A percentile compares a stretch with the other conserved stretches of the same genome.
Evolutionary conservation across 2,329 filamentous ascomycete species (phyloP).

Genomic region (Proliferodiscus dingleyae): DNA sequence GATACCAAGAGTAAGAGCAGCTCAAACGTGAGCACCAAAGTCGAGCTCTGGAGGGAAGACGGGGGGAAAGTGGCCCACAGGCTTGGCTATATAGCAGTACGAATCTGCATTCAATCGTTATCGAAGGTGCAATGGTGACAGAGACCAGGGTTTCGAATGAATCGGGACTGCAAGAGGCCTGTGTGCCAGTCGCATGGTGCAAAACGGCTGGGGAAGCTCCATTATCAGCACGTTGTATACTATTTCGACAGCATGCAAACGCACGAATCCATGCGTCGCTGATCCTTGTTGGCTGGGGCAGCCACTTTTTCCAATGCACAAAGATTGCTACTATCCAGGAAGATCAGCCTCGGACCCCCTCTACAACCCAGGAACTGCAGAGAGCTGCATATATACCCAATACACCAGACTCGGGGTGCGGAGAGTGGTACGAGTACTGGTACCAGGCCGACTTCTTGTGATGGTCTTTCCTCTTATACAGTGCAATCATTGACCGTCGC

Average conservation of each 20-base stretch:
- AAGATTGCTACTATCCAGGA: background rate
- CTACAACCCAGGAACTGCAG: slow-evolving; percentile 3
- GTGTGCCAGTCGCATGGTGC: too few relatives aligned
- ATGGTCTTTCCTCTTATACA: too few relatives aligned
- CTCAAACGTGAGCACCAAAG: background rate
- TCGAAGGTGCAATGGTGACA: too few relatives aligned
- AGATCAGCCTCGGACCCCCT: slow-evolving; percentile 8
- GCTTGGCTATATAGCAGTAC: too few relatives aligned
- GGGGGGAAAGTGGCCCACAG: background rate
- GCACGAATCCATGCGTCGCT: background rate
- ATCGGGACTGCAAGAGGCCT: too few relatives aligned
- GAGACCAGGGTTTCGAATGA: too few relatives aligned
- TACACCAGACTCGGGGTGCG: slow-evolving; percentile 4
- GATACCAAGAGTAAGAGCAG: background rate
- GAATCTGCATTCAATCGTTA: too few relatives aligned
- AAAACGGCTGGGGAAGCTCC: background rate
- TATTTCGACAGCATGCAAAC: background rate
- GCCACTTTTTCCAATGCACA: background rate
- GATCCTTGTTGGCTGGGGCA: background rate
- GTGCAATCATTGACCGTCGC: too few relatives aligned
- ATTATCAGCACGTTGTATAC: background rate
- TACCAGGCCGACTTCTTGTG: too few relatives aligned
- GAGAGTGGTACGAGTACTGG: too few relatives aligned
- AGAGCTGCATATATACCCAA: slow-evolving; percentile 8
- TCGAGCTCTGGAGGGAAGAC: background rate